Conservation (phyloP, 129 eudicot genomes). For the Flaveria linearis region DNA sequence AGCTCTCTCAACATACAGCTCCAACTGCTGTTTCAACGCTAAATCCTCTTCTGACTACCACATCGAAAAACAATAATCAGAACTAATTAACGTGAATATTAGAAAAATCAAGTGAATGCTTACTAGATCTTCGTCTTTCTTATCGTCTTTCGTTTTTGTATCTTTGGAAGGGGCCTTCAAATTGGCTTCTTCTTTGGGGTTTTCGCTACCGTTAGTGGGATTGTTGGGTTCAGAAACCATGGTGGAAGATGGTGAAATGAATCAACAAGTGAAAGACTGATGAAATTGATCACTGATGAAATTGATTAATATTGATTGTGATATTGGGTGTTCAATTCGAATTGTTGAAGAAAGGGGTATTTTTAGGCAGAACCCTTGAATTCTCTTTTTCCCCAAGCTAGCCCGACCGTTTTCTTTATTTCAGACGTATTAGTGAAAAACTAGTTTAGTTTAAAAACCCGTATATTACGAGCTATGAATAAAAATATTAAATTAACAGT, state of each 20-base stretch:
- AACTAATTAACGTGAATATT: neutral
- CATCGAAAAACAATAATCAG: constrained; percentile 2
- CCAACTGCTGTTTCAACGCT: constrained; percentile 88
- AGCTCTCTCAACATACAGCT: constrained; percentile 84
- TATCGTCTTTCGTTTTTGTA: constrained; percentile 75
- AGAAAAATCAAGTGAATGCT: constrained; percentile 10
- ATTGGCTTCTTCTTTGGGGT: constrained; percentile 47
- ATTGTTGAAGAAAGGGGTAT: neutral
- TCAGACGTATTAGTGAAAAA: too few relatives aligned
- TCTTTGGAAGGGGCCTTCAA: constrained; percentile 63
- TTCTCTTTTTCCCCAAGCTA: constrained; percentile 8
- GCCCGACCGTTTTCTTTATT: neutral
- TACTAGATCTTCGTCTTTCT: constrained; percentile 93
- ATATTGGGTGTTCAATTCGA: neutral
- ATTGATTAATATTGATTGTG: neutral
- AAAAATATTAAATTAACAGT: too few relatives aligned
- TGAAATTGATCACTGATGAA: neutral
- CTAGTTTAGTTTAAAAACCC: too few relatives aligned
- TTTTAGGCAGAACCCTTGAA: neutral
- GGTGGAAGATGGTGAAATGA: neutral
- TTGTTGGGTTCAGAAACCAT: constrained; percentile 55
- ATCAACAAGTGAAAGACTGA: neutral
- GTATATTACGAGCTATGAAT: too few relatives aligned
- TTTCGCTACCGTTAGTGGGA: constrained; percentile 33
- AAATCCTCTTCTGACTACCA: constrained; percentile 85